phyloP scores from a whole-genome alignment of 2,329 filamentous ascomycete species.

The Diplodia corticola region DNA sequence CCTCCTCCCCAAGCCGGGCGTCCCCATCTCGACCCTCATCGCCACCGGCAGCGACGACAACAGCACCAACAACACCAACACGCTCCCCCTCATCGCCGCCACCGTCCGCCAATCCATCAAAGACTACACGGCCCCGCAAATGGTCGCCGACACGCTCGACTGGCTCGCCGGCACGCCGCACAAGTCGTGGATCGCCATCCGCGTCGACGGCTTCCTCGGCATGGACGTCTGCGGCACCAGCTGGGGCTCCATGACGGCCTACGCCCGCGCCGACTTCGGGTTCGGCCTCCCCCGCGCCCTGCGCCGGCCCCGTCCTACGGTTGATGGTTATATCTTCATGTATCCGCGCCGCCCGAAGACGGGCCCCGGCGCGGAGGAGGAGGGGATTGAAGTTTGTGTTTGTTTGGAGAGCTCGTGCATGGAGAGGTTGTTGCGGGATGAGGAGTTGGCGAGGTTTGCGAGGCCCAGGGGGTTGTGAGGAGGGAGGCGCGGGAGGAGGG shows the following conservation, averaged over 20 bases:
- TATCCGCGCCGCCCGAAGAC: constrained; percentile 26
- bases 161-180: constrained; percentile 31
- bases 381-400: constrained; percentile 29
- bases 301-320: constrained; percentile 27
- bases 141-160: constrained; percentile 27
- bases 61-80: too few species aligned
- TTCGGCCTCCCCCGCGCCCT: constrained; percentile 30
- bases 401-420: constrained; percentile 24
- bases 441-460: constrained; percentile 27
- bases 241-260: constrained; percentile 32
- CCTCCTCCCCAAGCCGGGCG: constrained; percentile 25
- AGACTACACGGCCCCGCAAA: constrained; percentile 26
- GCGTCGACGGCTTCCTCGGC: constrained; percentile 30
- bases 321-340: constrained; percentile 28
- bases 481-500: neutral
- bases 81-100: constrained; percentile 27
- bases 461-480: neutral
- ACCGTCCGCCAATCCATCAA: constrained; percentile 30
- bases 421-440: constrained; percentile 27
- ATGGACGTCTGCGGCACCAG: constrained; percentile 31
- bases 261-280: constrained; percentile 34
- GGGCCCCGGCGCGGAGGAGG: constrained; percentile 19
- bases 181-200: constrained; percentile 29
- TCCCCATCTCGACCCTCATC: constrained; percentile 26
- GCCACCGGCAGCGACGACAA: too few species aligned